Base-by-base conservation (phyloP, 805 yeast genomes). In the Phaffomyces antillensis region DNA sequence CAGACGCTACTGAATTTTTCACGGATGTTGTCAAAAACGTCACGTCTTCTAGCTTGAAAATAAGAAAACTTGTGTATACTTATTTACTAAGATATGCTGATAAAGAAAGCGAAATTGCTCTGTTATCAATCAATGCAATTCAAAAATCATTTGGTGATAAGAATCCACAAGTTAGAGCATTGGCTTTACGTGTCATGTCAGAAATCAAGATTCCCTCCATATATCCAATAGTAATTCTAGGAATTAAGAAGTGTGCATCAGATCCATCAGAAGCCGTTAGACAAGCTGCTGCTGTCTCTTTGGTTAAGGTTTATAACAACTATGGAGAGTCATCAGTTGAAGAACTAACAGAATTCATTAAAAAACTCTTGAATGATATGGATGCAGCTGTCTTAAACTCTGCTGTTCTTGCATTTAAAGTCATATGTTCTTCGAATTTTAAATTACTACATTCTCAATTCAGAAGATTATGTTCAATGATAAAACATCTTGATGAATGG, bases 21-120 rank as follows among this genome's bases (percentile, higher is more conserved):
- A 88, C 97, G 0, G 90, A 86, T 56, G 93, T 93, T 6, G 83
- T 93, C 45, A 91, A 90, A 63, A 89, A 89, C 61, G 80, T 90
- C 32, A 84, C 87, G 7, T 81, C 91, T 17, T 53, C 71, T 6
- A 77, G 79, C 45, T 59, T 77, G 34, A 83, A 80, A 50, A 76
- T 87, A 26, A 77, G 86, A 48, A 79, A 83, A 52, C 71, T 91
- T 60, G 96, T 89, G 2, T 79, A 86, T 63, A 71, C 83, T 1
- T 87, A 86, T 53, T 65, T 93, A 40, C 67, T 81, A 37, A 72
- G 85, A 45, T 88, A 79, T 60, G 93, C 96, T 23, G 95, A 87
- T 50, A 63, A 71, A 44, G 90, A 87, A 53, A 96, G 93, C 10
- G 96, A 90, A 60, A 75, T 86, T n/a, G 93, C 98, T 3, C 72